Conservation (phyloP, 768 basidiomycete genomes). For the Naganishia vaughanmartiniae region DNA sequence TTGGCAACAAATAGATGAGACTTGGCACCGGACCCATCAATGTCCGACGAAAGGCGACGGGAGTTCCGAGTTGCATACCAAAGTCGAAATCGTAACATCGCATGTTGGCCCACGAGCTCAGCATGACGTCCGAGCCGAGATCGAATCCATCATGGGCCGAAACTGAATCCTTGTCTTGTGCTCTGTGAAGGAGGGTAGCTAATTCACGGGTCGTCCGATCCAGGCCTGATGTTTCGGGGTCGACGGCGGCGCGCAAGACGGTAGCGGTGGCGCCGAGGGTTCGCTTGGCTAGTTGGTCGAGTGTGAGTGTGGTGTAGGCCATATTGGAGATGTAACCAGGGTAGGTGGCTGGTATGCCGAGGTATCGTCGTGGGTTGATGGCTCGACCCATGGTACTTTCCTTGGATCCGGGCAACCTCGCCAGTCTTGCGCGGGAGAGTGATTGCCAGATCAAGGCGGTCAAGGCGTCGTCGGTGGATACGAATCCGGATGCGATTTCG, state of each 20-base stretch:
- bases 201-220: constrained; percentile 20
- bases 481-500: constrained; percentile 14
- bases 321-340: constrained; percentile 28
- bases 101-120: constrained; percentile 33
- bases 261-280: constrained; percentile 28
- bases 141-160: constrained; percentile 6
- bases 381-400: constrained; percentile 25
- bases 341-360: constrained; percentile 27
- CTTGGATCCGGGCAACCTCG: neutral
- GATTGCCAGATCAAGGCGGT: constrained; percentile 33
- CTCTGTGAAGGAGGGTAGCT: constrained; percentile 27
- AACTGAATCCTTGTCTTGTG: constrained; percentile 26
- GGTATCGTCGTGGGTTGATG: constrained; percentile 30
- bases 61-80: constrained; percentile 22
- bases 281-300: constrained; percentile 7
- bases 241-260: constrained; percentile 10
- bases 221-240: constrained; percentile 25
- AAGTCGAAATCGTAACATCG: constrained; percentile 29
- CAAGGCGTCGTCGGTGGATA: constrained; percentile 33
- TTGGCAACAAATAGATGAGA: constrained; percentile 22
- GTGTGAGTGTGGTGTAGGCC: constrained; percentile 23
- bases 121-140: constrained; percentile 22
- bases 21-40: neutral
- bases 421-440: constrained; percentile 18
- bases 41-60: constrained; percentile 23